phyloP scores from a whole-genome alignment of 306 rosid genomes.

The Fagus sylvatica region DNA sequence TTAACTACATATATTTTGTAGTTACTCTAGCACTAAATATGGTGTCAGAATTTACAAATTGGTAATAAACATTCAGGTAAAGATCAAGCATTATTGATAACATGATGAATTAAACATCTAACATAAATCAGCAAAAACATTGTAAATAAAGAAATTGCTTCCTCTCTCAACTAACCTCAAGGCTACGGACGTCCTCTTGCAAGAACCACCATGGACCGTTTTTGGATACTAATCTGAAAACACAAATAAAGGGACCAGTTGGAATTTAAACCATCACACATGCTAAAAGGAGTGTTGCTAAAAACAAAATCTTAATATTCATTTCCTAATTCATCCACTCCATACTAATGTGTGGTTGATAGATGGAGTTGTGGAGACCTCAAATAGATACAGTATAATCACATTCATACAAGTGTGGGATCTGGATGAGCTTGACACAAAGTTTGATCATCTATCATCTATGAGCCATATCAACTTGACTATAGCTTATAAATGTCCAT shows the following conservation, averaged over 20 bases:
- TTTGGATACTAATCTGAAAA: conserved; percentile 67
- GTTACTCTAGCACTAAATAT: not conserved
- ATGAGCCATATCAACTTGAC: not conserved
- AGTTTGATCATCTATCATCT: not conserved
- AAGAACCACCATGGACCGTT: conserved; percentile 96
- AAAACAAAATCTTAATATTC: not conserved
- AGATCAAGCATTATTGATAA: not conserved
- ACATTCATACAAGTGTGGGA: not conserved
- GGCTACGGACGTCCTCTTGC: conserved; percentile 48
- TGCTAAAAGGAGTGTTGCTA: not conserved
- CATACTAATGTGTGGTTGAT: not conserved
- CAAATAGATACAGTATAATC: not conserved
- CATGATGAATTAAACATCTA: not conserved
- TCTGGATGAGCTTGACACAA: not conserved
- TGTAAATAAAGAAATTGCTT: not conserved
- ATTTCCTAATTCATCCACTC: not conserved
- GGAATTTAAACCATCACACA: not conserved
- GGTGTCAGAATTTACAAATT: not conserved
- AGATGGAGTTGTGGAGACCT: not conserved
- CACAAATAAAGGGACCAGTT: conserved; percentile 10
- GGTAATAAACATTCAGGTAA: not conserved
- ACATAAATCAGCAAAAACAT: not conserved
- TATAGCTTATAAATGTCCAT: not conserved
- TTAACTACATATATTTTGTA: not conserved
- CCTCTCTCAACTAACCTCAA: conserved; percentile 46